phyloP scores from a whole-genome alignment of 495 filamentous ascomycete genomes.

The Penicillium chermesinum region DNA sequence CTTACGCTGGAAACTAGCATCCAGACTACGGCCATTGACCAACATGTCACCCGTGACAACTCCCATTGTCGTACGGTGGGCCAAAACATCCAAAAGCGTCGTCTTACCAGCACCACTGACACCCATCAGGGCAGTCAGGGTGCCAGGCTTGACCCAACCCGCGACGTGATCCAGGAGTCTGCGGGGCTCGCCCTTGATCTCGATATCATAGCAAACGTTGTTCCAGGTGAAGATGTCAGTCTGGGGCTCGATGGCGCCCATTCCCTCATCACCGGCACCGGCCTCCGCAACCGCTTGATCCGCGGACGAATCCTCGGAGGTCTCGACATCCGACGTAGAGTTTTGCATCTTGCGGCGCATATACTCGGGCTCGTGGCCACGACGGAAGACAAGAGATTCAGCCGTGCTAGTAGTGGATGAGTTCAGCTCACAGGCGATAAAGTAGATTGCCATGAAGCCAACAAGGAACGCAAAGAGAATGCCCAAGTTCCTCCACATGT shows the following conservation, averaged over 20 bases:
- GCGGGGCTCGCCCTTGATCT: constrained; percentile 53
- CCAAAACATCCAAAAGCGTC: constrained; percentile 43
- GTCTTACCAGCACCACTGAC: constrained; percentile 57
- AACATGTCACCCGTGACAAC: constrained; percentile 49
- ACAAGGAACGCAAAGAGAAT: constrained; percentile 8
- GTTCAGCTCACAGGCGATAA: constrained; percentile 5
- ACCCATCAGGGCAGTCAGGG: constrained; percentile 61
- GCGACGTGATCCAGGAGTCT: constrained; percentile 55
- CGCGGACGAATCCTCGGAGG: neutral
- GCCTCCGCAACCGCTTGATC: neutral
- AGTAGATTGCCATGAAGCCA: constrained; percentile 7
- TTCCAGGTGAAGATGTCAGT: constrained; percentile 70
- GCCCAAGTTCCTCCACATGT: constrained; percentile 14
- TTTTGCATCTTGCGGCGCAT: constrained; percentile 5
- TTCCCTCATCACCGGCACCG: neutral
- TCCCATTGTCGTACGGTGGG: constrained; percentile 43
- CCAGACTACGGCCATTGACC: constrained; percentile 48
- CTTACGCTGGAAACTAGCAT: constrained; percentile 80
- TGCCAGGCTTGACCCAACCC: constrained; percentile 64
- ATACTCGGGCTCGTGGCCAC: constrained; percentile 16
- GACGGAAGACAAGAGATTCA: constrained; percentile 5
- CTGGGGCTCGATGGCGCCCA: constrained; percentile 34
- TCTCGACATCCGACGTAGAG: neutral
- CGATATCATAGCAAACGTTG: constrained; percentile 64
- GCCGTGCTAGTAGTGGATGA: constrained; percentile 1